A percentile compares a stretch with the other conserved stretches of the same genome.
These are phyloP conservation scores for Penicillium mononematosum DNA, from an alignment of 495 filamentous ascomycete species.

Conservation along the genomic window DNA sequence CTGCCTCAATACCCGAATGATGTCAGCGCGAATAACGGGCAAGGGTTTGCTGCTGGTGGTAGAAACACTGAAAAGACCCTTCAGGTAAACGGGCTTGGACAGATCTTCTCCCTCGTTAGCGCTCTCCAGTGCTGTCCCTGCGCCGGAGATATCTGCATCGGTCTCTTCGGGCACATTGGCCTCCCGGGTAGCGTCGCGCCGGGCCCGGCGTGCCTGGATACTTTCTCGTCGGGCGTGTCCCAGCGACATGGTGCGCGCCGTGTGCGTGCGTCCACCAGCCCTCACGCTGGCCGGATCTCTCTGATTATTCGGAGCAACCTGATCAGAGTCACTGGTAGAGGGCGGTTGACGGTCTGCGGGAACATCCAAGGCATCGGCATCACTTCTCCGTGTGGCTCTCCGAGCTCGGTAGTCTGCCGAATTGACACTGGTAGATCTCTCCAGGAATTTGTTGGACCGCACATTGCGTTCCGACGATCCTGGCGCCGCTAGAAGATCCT, in stretches of 20 bases:
- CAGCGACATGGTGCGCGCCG: slow-evolving; percentile 81
- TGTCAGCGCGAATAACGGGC: slow-evolving; percentile 78
- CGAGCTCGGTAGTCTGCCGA: slow-evolving; percentile 71
- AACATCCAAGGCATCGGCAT: slow-evolving; percentile 51
- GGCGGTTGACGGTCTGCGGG: slow-evolving; percentile 57
- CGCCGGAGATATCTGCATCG: slow-evolving; percentile 53
- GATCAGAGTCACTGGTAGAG: slow-evolving; percentile 76
- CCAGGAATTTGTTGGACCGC: slow-evolving; percentile 63
- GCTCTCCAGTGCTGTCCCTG: slow-evolving; percentile 51
- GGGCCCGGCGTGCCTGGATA: slow-evolving; percentile 76
- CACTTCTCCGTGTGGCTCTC: slow-evolving; percentile 58
- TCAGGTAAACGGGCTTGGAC: slow-evolving; percentile 92
- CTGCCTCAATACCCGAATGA: slow-evolving; percentile 84
- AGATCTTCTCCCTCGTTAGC: slow-evolving; percentile 54
- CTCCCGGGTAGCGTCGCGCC: slow-evolving; percentile 63
- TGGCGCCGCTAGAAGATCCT: slow-evolving; percentile 71
- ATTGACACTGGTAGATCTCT: slow-evolving; percentile 81
- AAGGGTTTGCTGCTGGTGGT: slow-evolving; percentile 94
- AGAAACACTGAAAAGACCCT: slow-evolving; percentile 95
- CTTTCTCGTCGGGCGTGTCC: slow-evolving; percentile 88
- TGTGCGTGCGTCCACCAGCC: slow-evolving; percentile 34
- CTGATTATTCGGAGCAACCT: slow-evolving; percentile 52
- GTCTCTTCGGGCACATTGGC: slow-evolving; percentile 81
- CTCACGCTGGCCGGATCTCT: slow-evolving; percentile 40
- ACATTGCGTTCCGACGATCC: slow-evolving; percentile 55